Conservation (phyloP, 306 rosid genomes). For the Medicago arabica region DNA sequence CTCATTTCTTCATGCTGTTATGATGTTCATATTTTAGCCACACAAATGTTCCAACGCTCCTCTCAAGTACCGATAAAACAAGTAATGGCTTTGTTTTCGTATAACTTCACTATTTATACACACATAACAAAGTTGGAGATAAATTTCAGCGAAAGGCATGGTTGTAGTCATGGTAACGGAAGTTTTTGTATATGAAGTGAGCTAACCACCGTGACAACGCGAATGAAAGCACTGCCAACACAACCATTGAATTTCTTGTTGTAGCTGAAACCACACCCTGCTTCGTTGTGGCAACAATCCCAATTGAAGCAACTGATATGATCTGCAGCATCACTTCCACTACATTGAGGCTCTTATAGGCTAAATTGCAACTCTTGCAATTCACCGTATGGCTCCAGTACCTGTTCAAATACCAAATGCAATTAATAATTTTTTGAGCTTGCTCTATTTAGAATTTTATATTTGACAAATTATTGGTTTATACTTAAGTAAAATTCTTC, state of each 20-base stretch:
- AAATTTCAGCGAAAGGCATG: slow-evolving; percentile 66
- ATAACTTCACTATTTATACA: slow-evolving; percentile 7
- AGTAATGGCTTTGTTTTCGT: not conserved
- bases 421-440: not conserved
- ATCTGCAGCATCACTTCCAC: slow-evolving; percentile 70
- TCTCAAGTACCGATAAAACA: not conserved
- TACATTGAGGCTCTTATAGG: slow-evolving; percentile 69
- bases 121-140: slow-evolving; percentile 22
- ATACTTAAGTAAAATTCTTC: not conserved
- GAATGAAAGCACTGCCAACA: slow-evolving; percentile 63
- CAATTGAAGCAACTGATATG: slow-evolving; percentile 63
- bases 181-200: slow-evolving; percentile 73
- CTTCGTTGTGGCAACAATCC: slow-evolving; percentile 71
- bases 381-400: slow-evolving; percentile 87
- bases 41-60: not conserved
- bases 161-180: slow-evolving; percentile 79
- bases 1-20: not conserved
- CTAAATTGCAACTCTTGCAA: slow-evolving; percentile 81
- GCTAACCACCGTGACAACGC: slow-evolving; percentile 78
- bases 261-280: slow-evolving; percentile 49
- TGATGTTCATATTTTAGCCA: not conserved
- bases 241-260: slow-evolving; percentile 59
- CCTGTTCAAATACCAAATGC: slow-evolving; percentile 47
- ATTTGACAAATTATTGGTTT: not conserved
- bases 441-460: not conserved